phyloP scores from a whole-genome alignment of 1,139 yeast species.

The Suhomyces bokatorum region DNA sequence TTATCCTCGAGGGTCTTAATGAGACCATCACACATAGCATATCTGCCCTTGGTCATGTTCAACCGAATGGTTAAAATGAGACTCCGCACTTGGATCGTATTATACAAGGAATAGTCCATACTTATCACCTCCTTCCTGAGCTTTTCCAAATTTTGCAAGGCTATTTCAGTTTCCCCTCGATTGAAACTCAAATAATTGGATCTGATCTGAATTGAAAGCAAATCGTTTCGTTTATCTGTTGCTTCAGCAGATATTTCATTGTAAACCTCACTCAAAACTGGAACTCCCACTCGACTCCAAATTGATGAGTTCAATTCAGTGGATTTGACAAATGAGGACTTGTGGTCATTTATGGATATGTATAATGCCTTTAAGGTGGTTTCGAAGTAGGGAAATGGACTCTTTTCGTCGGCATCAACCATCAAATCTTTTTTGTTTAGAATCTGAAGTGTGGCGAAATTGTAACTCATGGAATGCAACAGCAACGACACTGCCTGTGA shows the following conservation, averaged over 20 bases:
- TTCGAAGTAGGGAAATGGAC: slow-evolving; percentile 39
- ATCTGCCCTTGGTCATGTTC: slow-evolving; percentile 40
- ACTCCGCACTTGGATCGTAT: slow-evolving; percentile 39
- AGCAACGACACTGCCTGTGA: slow-evolving; percentile 53
- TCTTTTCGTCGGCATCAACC: slow-evolving; percentile 14
- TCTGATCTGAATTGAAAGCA: slow-evolving; percentile 40
- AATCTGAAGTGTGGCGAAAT: slow-evolving; percentile 56
- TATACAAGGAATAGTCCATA: slow-evolving; percentile 35
- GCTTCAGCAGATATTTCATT: slow-evolving; percentile 43
- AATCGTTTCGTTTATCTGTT: slow-evolving; percentile 27
- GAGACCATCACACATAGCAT: slow-evolving; percentile 25
- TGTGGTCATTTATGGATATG: slow-evolving; percentile 44
- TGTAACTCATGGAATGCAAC: slow-evolving; percentile 59
- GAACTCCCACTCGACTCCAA: slow-evolving; percentile 55
- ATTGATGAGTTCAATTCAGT: slow-evolving; percentile 48
- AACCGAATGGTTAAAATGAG: slow-evolving; percentile 37
- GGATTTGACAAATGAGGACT: slow-evolving; percentile 41
- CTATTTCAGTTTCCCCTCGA: slow-evolving; percentile 41
- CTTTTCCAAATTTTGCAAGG: slow-evolving; percentile 31
- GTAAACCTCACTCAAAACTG: slow-evolving; percentile 46
- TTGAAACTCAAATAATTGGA: slow-evolving; percentile 33
- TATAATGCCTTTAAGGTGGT: slow-evolving; percentile 55
- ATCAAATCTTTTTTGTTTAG: slow-evolving; percentile 53
- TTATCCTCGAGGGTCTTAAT: slow-evolving; percentile 23
- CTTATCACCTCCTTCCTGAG: slow-evolving; percentile 23